Conservation (phyloP, 2,329 filamentous ascomycete species). For the Botrytis cinerea region DNA sequence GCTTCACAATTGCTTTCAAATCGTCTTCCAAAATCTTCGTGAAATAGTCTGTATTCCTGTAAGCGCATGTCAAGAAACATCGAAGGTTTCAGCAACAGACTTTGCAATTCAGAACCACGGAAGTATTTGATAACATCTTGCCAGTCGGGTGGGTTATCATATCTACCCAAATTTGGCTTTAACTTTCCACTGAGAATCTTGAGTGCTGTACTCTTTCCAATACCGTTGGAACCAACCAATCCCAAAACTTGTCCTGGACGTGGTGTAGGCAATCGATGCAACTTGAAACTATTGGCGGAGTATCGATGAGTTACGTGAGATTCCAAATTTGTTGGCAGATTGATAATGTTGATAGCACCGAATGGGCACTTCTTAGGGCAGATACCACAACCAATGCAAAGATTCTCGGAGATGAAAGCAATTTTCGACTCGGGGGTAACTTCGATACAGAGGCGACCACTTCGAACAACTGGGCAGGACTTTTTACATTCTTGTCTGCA, state of each 20-base stretch:
- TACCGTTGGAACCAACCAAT: conserved; percentile 98
- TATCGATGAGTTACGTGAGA: conserved; percentile 98
- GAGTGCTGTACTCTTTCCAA: conserved; percentile 98
- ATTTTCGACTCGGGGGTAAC: conserved; percentile 86
- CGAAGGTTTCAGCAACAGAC: conserved; percentile 52
- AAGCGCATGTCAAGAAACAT: conserved; percentile 14
- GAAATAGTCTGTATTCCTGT: conserved; percentile 75
- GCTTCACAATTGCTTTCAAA: conserved; percentile 96
- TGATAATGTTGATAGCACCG: conserved; percentile 99
- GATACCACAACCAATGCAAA: conserved; percentile 99
- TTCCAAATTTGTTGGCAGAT: conserved; percentile 98
- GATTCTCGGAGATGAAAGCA: conserved; percentile 94
- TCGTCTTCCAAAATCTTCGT: conserved; percentile 97
- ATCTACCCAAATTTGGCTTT: conserved; percentile 94
- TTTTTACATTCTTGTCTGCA: conserved; percentile 99
- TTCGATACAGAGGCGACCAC: conserved; percentile 97
- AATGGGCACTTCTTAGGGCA: conserved; percentile 99
- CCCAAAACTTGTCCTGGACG: conserved; percentile 93
- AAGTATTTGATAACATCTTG: conserved; percentile 99
- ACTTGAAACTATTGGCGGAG: conserved; percentile 99
- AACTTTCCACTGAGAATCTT: conserved; percentile 98
- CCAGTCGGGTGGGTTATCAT: conserved; percentile 97
- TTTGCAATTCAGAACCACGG: conserved; percentile 95
- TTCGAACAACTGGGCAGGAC: conserved; percentile 94
- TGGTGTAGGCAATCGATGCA: conserved; percentile 94